A percentile compares a stretch with the other conserved stretches of the same genome.
Conservation (phyloP, 257 asterid genomes). For the Przewalskia tangutica region DNA sequence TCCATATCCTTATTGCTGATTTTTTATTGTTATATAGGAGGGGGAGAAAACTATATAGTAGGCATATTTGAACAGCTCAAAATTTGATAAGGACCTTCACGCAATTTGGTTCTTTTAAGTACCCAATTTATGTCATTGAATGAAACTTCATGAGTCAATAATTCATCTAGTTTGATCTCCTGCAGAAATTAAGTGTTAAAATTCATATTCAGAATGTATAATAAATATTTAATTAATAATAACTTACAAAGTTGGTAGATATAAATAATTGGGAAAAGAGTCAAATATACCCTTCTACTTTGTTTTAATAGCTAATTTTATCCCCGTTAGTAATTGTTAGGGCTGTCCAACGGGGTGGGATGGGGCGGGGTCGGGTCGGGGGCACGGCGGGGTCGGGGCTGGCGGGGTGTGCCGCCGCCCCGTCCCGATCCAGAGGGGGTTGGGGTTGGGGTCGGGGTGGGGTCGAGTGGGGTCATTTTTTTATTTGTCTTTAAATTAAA, state of each 20-base stretch:
- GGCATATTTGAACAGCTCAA: not conserved
- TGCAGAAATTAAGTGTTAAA: conserved; percentile 3
- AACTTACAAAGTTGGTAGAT: not conserved
- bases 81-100: conserved; percentile 52
- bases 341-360: too few species aligned
- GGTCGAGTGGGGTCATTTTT: too few species aligned
- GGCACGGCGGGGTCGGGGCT: too few species aligned
- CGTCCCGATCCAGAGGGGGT: too few species aligned
- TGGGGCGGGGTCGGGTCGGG: too few species aligned
- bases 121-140: conserved; percentile 41
- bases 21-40: not conserved
- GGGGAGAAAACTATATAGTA: not conserved
- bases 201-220: not conserved
- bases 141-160: conserved; percentile 51
- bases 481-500: too few species aligned
- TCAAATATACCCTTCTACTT: too few species aligned
- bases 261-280: too few species aligned
- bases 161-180: conserved; percentile 51
- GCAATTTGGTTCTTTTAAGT: conserved; percentile 38
- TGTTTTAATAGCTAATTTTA: too few species aligned
- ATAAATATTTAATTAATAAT: not conserved
- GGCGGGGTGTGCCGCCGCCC: too few species aligned
- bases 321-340: too few species aligned
- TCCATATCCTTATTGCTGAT: not conserved
- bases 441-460: too few species aligned